phyloP scores from a whole-genome alignment of 2,329 filamentous ascomycete genomes.

The Claviceps sp. region DNA sequence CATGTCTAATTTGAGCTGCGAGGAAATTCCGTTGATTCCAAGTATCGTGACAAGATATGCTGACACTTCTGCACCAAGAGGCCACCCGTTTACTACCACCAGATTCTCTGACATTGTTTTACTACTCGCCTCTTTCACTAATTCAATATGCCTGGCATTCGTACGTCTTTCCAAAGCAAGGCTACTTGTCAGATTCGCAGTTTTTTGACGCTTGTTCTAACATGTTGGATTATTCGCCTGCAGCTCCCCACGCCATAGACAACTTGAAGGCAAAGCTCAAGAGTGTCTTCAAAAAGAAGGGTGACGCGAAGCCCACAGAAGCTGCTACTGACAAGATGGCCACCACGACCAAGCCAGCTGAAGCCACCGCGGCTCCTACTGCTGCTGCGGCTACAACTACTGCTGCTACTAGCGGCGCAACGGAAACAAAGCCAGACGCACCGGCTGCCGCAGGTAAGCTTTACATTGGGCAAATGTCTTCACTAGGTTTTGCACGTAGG shows the following conservation, averaged over 20 bases:
- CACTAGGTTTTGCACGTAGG: neutral
- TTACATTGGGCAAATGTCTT: neutral
- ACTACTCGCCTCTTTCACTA: neutral
- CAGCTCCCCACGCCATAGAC: slow-evolving; percentile 37
- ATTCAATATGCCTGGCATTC: slow-evolving; percentile 37
- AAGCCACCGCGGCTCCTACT: slow-evolving; percentile 12
- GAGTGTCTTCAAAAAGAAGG: slow-evolving; percentile 37
- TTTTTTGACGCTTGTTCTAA: slow-evolving; percentile 3
- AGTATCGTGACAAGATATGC: neutral
- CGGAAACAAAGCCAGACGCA: slow-evolving; percentile 22
- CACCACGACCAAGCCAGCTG: slow-evolving; percentile 15
- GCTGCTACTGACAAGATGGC: slow-evolving; percentile 10
- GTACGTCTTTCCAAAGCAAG: slow-evolving; percentile 23
- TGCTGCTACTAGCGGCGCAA: slow-evolving; percentile 17
- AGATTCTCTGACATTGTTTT: neutral
- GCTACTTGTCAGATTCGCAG: neutral
- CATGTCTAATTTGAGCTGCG: neutral
- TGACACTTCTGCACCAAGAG: neutral
- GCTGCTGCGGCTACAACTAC: slow-evolving; percentile 14
- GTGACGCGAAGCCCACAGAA: slow-evolving; percentile 17
- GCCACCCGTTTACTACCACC: neutral
- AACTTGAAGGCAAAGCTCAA: slow-evolving; percentile 44
- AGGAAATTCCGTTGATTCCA: neutral
- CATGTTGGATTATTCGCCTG: neutral
- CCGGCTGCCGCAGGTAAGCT: slow-evolving; percentile 19